Conservation (phyloP, 1,139 yeast genomes). For the Protomyces pachydermus region DNA sequence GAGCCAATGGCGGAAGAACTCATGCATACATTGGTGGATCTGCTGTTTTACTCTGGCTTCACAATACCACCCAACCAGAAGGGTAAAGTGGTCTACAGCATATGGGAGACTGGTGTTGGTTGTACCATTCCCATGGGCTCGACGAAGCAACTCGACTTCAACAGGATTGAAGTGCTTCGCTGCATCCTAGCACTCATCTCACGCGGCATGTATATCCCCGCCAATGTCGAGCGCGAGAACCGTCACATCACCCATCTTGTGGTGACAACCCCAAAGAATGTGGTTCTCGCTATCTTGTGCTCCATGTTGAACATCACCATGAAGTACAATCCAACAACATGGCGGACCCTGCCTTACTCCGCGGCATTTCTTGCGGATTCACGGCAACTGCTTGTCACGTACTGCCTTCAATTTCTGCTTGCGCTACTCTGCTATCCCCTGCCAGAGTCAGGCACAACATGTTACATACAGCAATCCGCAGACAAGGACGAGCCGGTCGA, state of each 20-base stretch:
- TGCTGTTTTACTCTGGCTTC: constrained; percentile 59
- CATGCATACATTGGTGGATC: constrained; percentile 46
- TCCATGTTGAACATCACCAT: constrained; percentile 58
- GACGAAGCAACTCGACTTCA: constrained; percentile 50
- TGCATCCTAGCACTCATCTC: constrained; percentile 62
- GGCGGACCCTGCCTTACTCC: constrained; percentile 44
- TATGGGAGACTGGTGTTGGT: constrained; percentile 71
- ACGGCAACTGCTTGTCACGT: constrained; percentile 52
- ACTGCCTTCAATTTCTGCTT: constrained; percentile 59
- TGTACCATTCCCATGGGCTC: constrained; percentile 46
- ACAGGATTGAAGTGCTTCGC: constrained; percentile 63
- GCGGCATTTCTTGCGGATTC: constrained; percentile 45
- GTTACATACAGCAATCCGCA: constrained; percentile 19
- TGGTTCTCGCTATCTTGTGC: constrained; percentile 53
- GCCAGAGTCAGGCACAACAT: constrained; percentile 41
- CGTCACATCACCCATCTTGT: constrained; percentile 21
- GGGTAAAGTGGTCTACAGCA: constrained; percentile 31
- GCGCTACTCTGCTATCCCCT: constrained; percentile 61
- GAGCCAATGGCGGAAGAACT: constrained; percentile 51
- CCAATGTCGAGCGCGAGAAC: constrained; percentile 34
- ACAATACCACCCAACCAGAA: constrained; percentile 45
- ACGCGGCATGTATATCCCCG: constrained; percentile 52
- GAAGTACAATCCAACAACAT: constrained; percentile 35
- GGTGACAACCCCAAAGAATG: constrained; percentile 38
- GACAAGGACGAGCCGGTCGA: constrained; percentile 32